These are phyloP conservation scores for Sporothrix brasiliensis DNA, from an alignment of 2,329 filamentous ascomycete species.

Conservation along the genomic window DNA sequence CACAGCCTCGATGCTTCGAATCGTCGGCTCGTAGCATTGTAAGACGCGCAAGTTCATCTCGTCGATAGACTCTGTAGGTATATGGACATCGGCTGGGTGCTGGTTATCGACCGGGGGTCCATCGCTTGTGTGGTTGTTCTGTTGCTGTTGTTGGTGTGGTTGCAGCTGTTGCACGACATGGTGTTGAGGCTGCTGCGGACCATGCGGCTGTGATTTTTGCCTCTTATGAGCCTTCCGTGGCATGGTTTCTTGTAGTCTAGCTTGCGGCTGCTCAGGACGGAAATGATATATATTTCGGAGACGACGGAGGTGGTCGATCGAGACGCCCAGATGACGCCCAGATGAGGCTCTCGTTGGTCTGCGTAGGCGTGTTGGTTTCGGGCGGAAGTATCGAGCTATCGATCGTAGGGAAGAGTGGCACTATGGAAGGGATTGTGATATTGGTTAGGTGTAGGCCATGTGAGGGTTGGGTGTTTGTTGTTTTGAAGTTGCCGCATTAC, in stretches of 20 bases:
- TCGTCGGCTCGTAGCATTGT: slow-evolving; percentile 74
- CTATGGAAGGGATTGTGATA: background rate
- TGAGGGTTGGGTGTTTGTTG: background rate
- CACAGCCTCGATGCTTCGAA: slow-evolving; percentile 74
- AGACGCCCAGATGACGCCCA: too few relatives aligned
- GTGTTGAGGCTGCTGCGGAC: background rate
- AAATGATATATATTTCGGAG: background rate
- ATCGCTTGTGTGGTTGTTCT: slow-evolving; percentile 36
- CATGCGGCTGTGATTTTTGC: slow-evolving; percentile 24
- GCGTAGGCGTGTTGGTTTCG: background rate
- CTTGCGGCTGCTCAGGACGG: too few relatives aligned
- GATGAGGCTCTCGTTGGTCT: background rate
- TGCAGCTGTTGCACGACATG: background rate
- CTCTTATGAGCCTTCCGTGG: slow-evolving; percentile 6
- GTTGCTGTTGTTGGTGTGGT: slow-evolving; percentile 10
- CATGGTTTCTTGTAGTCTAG: background rate
- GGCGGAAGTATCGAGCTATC: background rate
- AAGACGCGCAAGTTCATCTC: slow-evolving; percentile 87
- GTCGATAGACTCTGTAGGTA: background rate
- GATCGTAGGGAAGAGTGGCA: background rate
- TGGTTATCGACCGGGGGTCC: background rate
- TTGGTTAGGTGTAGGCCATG: background rate
- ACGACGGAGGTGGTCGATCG: background rate
- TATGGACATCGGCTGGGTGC: background rate
- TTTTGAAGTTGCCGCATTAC: slow-evolving; percentile 2